Evolutionary conservation across 2,329 filamentous ascomycete genomes (phyloP).

Genomic region (Cercospora sp.): DNA sequence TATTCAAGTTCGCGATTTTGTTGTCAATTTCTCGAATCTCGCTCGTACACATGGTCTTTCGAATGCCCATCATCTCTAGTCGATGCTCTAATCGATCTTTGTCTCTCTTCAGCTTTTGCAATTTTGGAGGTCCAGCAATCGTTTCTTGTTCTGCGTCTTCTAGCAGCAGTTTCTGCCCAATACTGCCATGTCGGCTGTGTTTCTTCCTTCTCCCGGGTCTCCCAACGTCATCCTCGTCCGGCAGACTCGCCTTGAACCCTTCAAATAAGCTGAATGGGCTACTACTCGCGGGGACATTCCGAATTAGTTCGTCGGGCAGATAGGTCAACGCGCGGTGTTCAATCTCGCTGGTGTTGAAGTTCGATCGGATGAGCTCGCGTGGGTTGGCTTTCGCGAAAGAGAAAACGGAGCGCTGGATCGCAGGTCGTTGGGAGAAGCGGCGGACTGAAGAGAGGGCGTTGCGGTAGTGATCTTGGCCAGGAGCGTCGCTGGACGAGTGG

Average conservation of each 20-base stretch:
- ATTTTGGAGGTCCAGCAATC: constrained; percentile 62
- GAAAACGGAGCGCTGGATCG: constrained; percentile 85
- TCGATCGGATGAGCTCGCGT: constrained; percentile 89
- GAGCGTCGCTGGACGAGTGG: constrained; percentile 48
- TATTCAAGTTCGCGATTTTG: constrained; percentile 90
- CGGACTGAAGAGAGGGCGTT: constrained; percentile 86
- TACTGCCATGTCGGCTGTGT: constrained; percentile 67
- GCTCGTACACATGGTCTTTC: constrained; percentile 96
- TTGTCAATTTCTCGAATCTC: constrained; percentile 96
- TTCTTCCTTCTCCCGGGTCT: constrained; percentile 59
- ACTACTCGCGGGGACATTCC: constrained; percentile 81
- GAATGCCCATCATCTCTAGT: constrained; percentile 84
- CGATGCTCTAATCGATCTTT: constrained; percentile 77
- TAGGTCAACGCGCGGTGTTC: constrained; percentile 88
- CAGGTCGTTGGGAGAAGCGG: constrained; percentile 80
- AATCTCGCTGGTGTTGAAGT: constrained; percentile 86
- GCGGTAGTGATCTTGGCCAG: constrained; percentile 67
- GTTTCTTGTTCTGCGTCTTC: constrained; percentile 58
- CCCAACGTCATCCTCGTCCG: constrained; percentile 57
- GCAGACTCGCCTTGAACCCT: constrained; percentile 88
- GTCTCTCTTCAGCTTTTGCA: constrained; percentile 76
- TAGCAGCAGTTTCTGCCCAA: constrained; percentile 70
- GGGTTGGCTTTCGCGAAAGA: constrained; percentile 87
- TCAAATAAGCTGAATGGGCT: constrained; percentile 93
- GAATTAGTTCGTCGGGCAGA: constrained; percentile 84